phyloP scores from a whole-genome alignment of 1,284 basidiomycete species.

The Trametes polyzona region DNA sequence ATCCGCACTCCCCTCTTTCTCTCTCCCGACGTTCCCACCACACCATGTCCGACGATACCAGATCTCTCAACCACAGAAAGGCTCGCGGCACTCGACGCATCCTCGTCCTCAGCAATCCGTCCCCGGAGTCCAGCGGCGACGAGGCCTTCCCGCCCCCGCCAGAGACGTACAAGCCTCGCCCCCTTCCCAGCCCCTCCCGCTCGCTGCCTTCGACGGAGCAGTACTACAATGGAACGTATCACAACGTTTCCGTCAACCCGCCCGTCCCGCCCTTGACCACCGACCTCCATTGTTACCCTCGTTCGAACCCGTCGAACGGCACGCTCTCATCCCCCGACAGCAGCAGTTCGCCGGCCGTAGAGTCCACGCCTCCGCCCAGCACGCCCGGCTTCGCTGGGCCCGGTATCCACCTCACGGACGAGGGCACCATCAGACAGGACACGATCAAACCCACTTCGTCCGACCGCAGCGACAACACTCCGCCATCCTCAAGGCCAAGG shows the following conservation, averaged over 20 bases:
- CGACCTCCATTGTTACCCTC: constrained; percentile 41
- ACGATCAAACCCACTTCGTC: constrained; percentile 32
- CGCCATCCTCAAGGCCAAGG: constrained; percentile 25
- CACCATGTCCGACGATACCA: constrained; percentile 49
- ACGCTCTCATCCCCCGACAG: constrained; percentile 68
- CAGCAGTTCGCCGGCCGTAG: constrained; percentile 62
- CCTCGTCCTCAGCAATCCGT: constrained; percentile 64
- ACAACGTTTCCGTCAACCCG: constrained; percentile 27
- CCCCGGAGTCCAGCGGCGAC: constrained; percentile 54
- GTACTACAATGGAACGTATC: constrained; percentile 16
- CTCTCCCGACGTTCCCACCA: not conserved
- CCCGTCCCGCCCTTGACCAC: constrained; percentile 43
- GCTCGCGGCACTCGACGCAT: constrained; percentile 33
- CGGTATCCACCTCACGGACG: constrained; percentile 45
- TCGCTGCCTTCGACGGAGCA: constrained; percentile 12
- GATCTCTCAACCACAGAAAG: constrained; percentile 36
- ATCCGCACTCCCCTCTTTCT: not conserved
- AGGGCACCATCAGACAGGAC: constrained; percentile 42
- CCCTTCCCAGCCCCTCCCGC: constrained; percentile 31
- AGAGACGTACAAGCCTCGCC: constrained; percentile 29
- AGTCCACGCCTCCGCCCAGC: constrained; percentile 65
- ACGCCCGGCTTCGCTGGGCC: constrained; percentile 58
- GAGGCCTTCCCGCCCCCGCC: constrained; percentile 36
- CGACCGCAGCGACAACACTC: constrained; percentile 31
- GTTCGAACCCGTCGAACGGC: constrained; percentile 51